These are phyloP conservation scores for Colletotrichum abscissum DNA, from an alignment of 2,329 filamentous ascomycete species.

Conservation along the genomic window DNA sequence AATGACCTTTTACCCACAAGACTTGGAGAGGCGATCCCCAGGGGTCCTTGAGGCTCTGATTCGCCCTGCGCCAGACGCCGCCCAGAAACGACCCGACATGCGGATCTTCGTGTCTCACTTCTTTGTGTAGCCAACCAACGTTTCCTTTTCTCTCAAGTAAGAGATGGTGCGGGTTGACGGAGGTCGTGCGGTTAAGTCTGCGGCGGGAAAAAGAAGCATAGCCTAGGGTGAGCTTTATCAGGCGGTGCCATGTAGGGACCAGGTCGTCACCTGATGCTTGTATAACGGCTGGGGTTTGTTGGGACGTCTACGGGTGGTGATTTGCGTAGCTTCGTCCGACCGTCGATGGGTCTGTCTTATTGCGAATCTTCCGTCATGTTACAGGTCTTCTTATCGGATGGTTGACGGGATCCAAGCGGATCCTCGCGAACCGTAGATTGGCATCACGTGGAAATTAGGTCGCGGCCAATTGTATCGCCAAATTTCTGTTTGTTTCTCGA, in stretches of 20 bases:
- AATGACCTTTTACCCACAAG: not conserved
- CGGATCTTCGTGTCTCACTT: slow-evolving; percentile 30
- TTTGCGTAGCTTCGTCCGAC: not conserved
- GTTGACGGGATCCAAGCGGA: not conserved
- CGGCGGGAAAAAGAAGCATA: slow-evolving; percentile 1
- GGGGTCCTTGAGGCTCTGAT: slow-evolving; percentile 18
- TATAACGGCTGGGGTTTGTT: not conserved
- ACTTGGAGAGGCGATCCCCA: not conserved
- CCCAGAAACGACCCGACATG: slow-evolving; percentile 22
- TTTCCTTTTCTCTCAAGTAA: not conserved
- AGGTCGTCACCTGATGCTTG: not conserved
- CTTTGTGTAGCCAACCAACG: slow-evolving; percentile 23
- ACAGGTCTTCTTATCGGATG: not conserved
- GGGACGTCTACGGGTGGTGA: not conserved
- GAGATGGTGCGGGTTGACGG: not conserved
- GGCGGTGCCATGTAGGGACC: not conserved
- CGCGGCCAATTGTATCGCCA: not conserved
- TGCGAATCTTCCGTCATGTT: not conserved
- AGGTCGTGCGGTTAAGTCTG: not conserved
- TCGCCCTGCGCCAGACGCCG: slow-evolving; percentile 16
- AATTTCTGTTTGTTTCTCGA: not conserved
- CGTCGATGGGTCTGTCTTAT: not conserved
- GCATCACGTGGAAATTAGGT: not conserved
- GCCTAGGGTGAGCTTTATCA: not conserved
- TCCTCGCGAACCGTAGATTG: not conserved